These are phyloP conservation scores for Earliella scabrosa DNA, from an alignment of 1,284 basidiomycete genomes.

Conservation along the genomic window DNA sequence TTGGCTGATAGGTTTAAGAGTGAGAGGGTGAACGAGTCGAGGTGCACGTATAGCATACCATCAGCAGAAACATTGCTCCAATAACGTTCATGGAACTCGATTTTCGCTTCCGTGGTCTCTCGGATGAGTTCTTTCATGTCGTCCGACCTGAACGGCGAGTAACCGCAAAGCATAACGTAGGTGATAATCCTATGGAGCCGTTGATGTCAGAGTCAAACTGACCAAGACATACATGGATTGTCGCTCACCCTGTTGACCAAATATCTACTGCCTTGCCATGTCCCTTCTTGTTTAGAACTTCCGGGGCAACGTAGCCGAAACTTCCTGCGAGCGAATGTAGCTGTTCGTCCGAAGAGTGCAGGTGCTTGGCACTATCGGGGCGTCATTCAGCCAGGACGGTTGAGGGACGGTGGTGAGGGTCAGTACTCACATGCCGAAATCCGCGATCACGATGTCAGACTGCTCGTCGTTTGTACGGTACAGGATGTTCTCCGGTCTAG, in stretches of 20 bases:
- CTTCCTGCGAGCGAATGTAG: constrained; percentile 86
- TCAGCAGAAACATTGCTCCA: constrained; percentile 88
- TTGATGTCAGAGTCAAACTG: background rate
- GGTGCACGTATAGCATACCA: constrained; percentile 44
- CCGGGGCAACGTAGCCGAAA: constrained; percentile 94
- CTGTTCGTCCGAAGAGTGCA: constrained; percentile 79
- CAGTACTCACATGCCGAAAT: constrained; percentile 88
- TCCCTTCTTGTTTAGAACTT: constrained; percentile 83
- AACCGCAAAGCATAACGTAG: constrained; percentile 91
- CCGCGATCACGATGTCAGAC: constrained; percentile 89
- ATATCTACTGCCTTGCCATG: constrained; percentile 94
- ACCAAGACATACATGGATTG: background rate
- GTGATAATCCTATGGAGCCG: constrained; percentile 76
- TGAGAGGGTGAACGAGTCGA: background rate
- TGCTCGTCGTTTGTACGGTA: constrained; percentile 78
- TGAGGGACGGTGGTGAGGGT: background rate
- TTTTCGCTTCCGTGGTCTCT: constrained; percentile 83
- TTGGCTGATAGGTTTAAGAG: constrained; percentile 60
- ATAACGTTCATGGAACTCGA: constrained; percentile 92
- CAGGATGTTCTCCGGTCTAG: constrained; percentile 91
- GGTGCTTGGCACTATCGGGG: constrained; percentile 77
- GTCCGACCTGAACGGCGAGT: constrained; percentile 90
- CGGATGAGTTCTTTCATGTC: constrained; percentile 77
- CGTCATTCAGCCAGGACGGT: background rate
- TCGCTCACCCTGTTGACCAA: constrained; percentile 86